Evolutionary conservation across 495 filamentous ascomycete genomes (phyloP).

Genomic region (Penicillium verhagenii): DNA sequence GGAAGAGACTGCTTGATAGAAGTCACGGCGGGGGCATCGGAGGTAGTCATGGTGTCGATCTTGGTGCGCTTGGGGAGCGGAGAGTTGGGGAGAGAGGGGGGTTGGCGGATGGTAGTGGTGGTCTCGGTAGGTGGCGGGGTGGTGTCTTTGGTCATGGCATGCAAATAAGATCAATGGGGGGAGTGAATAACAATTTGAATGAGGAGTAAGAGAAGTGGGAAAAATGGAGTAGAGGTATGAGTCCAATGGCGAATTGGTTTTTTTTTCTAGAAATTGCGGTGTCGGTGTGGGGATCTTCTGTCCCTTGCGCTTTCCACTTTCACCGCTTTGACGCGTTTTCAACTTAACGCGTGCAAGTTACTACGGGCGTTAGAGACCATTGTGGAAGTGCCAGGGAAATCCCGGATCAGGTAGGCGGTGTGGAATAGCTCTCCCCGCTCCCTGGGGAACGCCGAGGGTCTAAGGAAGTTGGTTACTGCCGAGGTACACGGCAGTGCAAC

Average conservation of each 20-base stretch:
- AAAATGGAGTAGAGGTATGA: slow-evolving; percentile 1
- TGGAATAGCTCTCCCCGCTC: slow-evolving; percentile 4
- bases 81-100: slow-evolving; percentile 58
- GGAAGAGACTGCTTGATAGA: slow-evolving; percentile 47
- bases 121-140: slow-evolving; percentile 38
- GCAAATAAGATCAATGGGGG: not conserved
- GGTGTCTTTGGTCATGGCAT: slow-evolving; percentile 56
- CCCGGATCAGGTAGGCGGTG: not conserved
- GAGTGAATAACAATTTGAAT: too few relatives aligned
- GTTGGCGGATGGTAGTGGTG: slow-evolving; percentile 38
- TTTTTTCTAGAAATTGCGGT: slow-evolving; percentile 23
- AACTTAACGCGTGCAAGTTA: not conserved
- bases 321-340: slow-evolving; percentile 28
- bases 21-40: slow-evolving; percentile 32
- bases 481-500: not conserved
- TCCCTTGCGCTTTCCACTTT: slow-evolving; percentile 30
- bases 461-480: not conserved
- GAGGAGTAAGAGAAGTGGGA: slow-evolving; percentile 1
- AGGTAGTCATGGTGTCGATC: slow-evolving; percentile 27
- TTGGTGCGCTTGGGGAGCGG: slow-evolving; percentile 67
- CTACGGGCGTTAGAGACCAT: slow-evolving; percentile 4
- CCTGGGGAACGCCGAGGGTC: not conserved
- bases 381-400: not conserved
- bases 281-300: slow-evolving; percentile 3
- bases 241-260: not conserved